phyloP scores from a whole-genome alignment of 2,329 filamentous ascomycete genomes.

The Fusarium chuoi region DNA sequence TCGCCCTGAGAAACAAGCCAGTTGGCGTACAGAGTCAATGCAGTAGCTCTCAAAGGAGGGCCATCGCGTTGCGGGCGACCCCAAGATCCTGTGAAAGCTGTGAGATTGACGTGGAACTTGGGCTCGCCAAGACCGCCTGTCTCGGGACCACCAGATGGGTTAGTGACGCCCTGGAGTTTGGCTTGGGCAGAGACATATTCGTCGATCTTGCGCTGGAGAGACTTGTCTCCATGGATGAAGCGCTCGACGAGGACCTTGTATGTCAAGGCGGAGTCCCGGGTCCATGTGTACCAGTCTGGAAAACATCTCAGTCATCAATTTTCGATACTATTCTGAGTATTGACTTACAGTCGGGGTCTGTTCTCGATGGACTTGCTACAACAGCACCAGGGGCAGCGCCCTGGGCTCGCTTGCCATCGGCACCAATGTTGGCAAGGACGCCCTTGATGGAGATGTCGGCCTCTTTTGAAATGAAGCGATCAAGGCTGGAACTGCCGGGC shows the following conservation, averaged over 20 bases:
- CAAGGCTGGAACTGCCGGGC: neutral
- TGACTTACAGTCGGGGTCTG: slow-evolving; percentile 55
- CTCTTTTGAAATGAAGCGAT: slow-evolving; percentile 34
- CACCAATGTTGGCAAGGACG: slow-evolving; percentile 61
- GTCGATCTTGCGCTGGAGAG: slow-evolving; percentile 68
- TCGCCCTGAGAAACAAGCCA: slow-evolving; percentile 74
- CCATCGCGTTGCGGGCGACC: slow-evolving; percentile 81
- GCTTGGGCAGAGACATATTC: slow-evolving; percentile 75
- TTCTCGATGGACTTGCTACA: slow-evolving; percentile 63
- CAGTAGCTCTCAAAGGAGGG: slow-evolving; percentile 78
- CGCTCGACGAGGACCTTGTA: slow-evolving; percentile 75
- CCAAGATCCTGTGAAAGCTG: slow-evolving; percentile 74
- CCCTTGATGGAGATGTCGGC: slow-evolving; percentile 30
- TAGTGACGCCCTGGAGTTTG: slow-evolving; percentile 70
- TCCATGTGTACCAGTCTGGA: slow-evolving; percentile 81
- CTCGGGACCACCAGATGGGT: slow-evolving; percentile 69
- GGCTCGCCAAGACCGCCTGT: slow-evolving; percentile 72
- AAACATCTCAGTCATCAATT: neutral
- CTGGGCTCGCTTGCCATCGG: slow-evolving; percentile 58
- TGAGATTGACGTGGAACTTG: slow-evolving; percentile 74
- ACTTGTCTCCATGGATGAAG: slow-evolving; percentile 67
- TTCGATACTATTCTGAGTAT: accelerated
- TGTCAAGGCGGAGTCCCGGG: slow-evolving; percentile 76
- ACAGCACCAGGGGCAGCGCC: slow-evolving; percentile 62
- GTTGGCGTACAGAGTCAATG: slow-evolving; percentile 74